Evolutionary conservation across 768 basidiomycete species (phyloP).

Genomic region (Panus rudis): DNA sequence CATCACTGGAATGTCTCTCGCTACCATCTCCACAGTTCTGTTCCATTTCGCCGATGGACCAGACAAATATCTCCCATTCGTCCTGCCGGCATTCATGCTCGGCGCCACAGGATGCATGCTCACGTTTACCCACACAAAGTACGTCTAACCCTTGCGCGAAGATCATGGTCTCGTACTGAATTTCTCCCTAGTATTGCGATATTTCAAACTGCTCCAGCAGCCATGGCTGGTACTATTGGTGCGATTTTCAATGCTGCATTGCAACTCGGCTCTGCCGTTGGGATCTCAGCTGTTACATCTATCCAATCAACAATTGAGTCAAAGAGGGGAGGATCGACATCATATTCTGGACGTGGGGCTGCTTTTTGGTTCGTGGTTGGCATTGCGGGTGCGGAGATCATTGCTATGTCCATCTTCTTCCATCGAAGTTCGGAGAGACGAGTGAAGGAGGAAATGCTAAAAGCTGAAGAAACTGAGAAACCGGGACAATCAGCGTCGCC

Average conservation of each 20-base stretch:
- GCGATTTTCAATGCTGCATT: conserved; percentile 45
- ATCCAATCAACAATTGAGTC: conserved; percentile 37
- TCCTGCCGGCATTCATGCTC: conserved; percentile 41
- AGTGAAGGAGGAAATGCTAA: conserved; percentile 19
- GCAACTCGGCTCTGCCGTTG: conserved; percentile 41
- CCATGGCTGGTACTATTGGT: conserved; percentile 41
- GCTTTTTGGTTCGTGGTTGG: conserved; percentile 23
- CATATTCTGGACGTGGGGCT: conserved; percentile 32
- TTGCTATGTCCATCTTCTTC: conserved; percentile 4
- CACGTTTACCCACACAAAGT: conserved; percentile 38
- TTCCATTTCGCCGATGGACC: conserved; percentile 31
- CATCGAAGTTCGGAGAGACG: too few relatives aligned
- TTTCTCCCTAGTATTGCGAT: conserved; percentile 36
- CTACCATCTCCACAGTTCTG: conserved; percentile 30
- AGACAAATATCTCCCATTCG: conserved; percentile 35
- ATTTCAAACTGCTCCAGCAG: conserved; percentile 35
- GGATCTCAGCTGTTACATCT: conserved; percentile 36
- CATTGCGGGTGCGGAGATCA: not conserved
- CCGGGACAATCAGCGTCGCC: too few relatives aligned
- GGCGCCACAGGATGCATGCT: conserved; percentile 39
- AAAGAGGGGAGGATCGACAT: conserved; percentile 21
- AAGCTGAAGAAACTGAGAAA: too few relatives aligned
- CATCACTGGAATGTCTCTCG: conserved; percentile 30
- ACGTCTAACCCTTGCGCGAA: conserved; percentile 12
- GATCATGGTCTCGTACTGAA: not conserved